Evolutionary conservation across 1,284 basidiomycete genomes (phyloP).

Genomic region (Pseudozyma sp.): DNA sequence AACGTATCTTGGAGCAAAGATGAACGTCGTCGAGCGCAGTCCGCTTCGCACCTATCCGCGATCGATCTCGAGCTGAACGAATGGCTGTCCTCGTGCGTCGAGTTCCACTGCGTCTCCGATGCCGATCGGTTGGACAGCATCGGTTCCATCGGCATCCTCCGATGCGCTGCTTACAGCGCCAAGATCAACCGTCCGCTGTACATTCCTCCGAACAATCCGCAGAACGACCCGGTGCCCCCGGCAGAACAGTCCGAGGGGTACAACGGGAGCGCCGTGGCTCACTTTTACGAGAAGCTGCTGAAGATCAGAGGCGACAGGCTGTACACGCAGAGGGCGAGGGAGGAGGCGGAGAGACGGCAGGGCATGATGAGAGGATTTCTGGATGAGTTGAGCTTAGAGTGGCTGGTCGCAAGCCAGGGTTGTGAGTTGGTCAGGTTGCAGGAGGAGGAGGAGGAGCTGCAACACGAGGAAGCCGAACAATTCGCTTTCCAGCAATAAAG

Average conservation of each 20-base stretch:
- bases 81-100: conserved; percentile 82
- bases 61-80: conserved; percentile 55
- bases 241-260: conserved; percentile 66
- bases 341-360: conserved; percentile 80
- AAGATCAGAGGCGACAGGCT: conserved; percentile 42
- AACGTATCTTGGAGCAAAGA: conserved; percentile 90
- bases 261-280: conserved; percentile 77
- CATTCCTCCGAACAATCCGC: conserved; percentile 65
- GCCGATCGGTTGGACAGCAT: conserved; percentile 92
- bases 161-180: conserved; percentile 84
- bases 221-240: conserved; percentile 36
- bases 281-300: conserved; percentile 82
- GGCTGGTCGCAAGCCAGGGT: conserved; percentile 55
- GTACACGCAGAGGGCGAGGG: conserved; percentile 76
- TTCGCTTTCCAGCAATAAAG: too few relatives aligned
- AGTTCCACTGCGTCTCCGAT: conserved; percentile 91
- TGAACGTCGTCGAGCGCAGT: conserved; percentile 67
- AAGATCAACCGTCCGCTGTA: conserved; percentile 78
- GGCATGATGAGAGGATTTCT: conserved; percentile 70
- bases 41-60: not conserved
- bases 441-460: conserved; percentile 1
- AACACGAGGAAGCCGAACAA: not conserved
- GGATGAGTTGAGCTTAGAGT: conserved; percentile 57
- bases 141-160: conserved; percentile 86
- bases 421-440: conserved; percentile 35